Conservation (phyloP, 208 protist genomes). For the Acanthamoeba lenticulata region DNA sequence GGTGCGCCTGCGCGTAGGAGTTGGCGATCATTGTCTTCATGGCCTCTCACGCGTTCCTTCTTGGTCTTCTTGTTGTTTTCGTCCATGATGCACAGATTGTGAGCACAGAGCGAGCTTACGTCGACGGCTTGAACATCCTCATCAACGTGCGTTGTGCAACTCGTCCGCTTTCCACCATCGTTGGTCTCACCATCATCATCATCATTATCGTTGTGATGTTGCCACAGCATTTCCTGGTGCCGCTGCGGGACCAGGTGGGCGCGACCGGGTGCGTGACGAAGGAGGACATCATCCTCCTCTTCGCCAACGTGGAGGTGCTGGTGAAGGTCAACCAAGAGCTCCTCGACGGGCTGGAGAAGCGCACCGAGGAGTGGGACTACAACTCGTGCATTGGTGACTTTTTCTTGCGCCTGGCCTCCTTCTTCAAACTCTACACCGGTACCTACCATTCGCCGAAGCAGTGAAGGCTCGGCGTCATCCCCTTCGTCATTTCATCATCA, state of each 20-base stretch:
- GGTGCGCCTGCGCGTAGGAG: too few species aligned
- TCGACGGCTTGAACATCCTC: neutral
- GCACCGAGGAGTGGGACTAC: conserved; percentile 3
- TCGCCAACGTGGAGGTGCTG: conserved; percentile 34
- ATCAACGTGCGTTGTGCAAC: neutral
- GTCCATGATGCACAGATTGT: neutral
- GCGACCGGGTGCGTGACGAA: neutral
- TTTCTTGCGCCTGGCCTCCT: neutral
- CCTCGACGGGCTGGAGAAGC: neutral
- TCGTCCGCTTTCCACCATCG: neutral
- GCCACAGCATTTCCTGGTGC: neutral
- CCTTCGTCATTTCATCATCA: neutral
- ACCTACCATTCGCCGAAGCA: too few species aligned
- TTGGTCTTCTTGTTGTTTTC: neutral
- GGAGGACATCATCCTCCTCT: neutral
- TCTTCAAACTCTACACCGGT: conserved; percentile 38
- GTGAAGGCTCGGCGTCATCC: too few species aligned
- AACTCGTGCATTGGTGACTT: conserved; percentile 10
- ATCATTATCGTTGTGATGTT: neutral
- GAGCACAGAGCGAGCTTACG: conserved; percentile 33
- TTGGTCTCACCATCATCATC: neutral
- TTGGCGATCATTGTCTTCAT: too few species aligned
- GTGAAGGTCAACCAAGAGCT: conserved; percentile 22
- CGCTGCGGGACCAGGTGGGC: neutral
- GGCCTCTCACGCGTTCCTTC: neutral